Conservation (phyloP, 352 stramenopile species). For the Thraustotheca clavata region DNA sequence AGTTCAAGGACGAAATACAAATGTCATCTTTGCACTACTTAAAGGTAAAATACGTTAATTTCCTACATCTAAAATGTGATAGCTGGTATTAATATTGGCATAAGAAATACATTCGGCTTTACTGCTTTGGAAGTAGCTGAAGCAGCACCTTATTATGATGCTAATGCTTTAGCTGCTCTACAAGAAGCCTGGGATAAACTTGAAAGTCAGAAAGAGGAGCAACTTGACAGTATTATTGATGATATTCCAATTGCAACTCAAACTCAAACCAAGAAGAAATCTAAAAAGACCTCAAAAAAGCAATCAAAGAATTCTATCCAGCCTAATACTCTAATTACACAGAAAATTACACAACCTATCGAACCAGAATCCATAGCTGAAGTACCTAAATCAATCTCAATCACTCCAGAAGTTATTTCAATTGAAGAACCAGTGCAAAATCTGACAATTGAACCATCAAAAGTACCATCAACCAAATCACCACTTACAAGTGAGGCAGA, state of each 20-base stretch:
- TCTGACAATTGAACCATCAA: no score
- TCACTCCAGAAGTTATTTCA: no score
- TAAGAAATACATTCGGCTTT: slow-evolving; percentile 23
- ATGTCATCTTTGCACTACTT: slow-evolving; percentile 34
- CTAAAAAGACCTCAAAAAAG: slow-evolving; percentile 24
- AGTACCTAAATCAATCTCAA: background rate
- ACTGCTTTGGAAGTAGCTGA: slow-evolving; percentile 24
- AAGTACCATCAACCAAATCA: no score
- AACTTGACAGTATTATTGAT: slow-evolving; percentile 8
- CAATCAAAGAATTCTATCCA: slow-evolving; percentile 9
- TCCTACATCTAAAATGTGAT: slow-evolving; percentile 23
- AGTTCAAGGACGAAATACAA: slow-evolving; percentile 47
- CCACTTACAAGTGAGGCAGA: background rate
- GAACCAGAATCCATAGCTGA: slow-evolving; percentile 31
- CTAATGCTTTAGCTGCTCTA: slow-evolving; percentile 23
- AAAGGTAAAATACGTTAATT: slow-evolving; percentile 23
- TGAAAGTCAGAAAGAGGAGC: slow-evolving; percentile 10
- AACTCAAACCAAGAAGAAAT: slow-evolving; percentile 19
- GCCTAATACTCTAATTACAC: slow-evolving; percentile 28
- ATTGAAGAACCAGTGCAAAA: no score
- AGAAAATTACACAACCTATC: slow-evolving; percentile 24
- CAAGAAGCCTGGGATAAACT: background rate
- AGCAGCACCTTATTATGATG: slow-evolving; percentile 25
- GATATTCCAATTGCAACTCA: background rate
- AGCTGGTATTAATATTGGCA: slow-evolving; percentile 24